A percentile compares a stretch with the other conserved stretches of the same genome.
phyloP scores from a whole-genome alignment of 257 asterid genomes.

The Fraxinus excelsior region DNA sequence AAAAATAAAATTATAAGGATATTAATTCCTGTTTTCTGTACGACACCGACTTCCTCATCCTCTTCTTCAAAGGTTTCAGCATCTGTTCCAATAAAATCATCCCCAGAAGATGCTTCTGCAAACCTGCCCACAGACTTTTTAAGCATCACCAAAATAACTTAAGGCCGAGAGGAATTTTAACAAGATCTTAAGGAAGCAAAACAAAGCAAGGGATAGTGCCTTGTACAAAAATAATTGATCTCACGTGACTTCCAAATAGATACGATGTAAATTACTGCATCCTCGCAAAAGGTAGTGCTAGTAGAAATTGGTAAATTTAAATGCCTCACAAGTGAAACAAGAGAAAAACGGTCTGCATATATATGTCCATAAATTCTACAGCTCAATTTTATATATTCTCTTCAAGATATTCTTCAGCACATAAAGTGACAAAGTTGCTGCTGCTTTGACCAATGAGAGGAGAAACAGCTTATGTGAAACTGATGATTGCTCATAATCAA shows the following conservation, averaged over 20 bases:
- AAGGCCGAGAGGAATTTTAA: slow-evolving; percentile 14
- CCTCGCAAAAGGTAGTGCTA: background rate
- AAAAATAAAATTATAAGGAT: slow-evolving; percentile 37
- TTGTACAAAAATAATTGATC: background rate
- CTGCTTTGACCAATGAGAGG: background rate
- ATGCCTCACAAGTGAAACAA: background rate
- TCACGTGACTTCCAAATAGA: slow-evolving; percentile 8
- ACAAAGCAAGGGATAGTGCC: background rate
- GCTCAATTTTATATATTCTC: background rate
- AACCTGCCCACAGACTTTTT: slow-evolving; percentile 46
- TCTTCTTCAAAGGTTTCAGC: slow-evolving; percentile 52
- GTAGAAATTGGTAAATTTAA: background rate
- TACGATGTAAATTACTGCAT: slow-evolving; percentile 6
- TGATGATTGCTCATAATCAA: background rate
- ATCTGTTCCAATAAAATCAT: slow-evolving; percentile 45
- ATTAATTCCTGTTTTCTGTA: slow-evolving; percentile 31
- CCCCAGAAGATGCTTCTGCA: slow-evolving; percentile 68
- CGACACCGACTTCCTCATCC: slow-evolving; percentile 36
- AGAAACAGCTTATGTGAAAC: background rate
- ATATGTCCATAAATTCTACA: background rate
- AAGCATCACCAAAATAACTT: slow-evolving; percentile 19
- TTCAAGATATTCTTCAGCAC: background rate
- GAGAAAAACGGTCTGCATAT: background rate
- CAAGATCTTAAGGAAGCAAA: slow-evolving; percentile 2
- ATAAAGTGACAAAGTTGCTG: background rate